Base-by-base conservation (phyloP, 1,139 yeast genomes). In the Zygoascus hellenicus region DNA sequence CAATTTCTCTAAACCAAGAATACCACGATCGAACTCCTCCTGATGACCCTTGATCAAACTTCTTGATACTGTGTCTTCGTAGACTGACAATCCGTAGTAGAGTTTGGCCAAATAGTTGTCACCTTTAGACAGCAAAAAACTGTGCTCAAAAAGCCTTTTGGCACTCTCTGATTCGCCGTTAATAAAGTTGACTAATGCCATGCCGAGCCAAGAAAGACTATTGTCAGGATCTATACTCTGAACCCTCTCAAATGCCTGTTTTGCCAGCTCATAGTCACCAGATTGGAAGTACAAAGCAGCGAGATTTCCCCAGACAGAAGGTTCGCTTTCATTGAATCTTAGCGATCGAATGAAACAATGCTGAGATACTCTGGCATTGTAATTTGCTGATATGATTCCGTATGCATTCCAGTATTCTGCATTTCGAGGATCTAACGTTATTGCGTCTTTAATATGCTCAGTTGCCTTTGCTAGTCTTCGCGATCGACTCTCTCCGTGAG, bases 291-390 rank as follows among this genome's bases (percentile, higher is more conserved):
- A 90, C 36, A 92, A 69, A 5, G 85, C 76, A 0, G 96, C 97
- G 50, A 92, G 69, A 56, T 88, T 87, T 14, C 81, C 76, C 97
- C 97, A 92, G 5, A 83, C 76, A 17, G 69, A 68, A 1, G 83
- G 77, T 53, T 86, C 87, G 49, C 80, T 77, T 3, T 85, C 77
- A 46, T 85, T 83, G 39, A 88, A 66, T 0, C 87, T 74, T 2
- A 81, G 68, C 0, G 97, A 92, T 53, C 87, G 83, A 55, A 94
- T 85, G 58, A 85, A 87, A 62, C 97, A 88, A 65, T 92, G 98
- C 63, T 92, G 99, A 0, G 97, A 74, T 6, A 88, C 84, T 46
- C 76, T 76, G 0, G 92, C 82, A 56, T 80, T 83, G 4, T 70
- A 63, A 1, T 78, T 68, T 42, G 81, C 73, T 0, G 81, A 69